Evolutionary conservation across 2,329 filamentous ascomycete species (phyloP).

Genomic region (Xylariales sp.): DNA sequence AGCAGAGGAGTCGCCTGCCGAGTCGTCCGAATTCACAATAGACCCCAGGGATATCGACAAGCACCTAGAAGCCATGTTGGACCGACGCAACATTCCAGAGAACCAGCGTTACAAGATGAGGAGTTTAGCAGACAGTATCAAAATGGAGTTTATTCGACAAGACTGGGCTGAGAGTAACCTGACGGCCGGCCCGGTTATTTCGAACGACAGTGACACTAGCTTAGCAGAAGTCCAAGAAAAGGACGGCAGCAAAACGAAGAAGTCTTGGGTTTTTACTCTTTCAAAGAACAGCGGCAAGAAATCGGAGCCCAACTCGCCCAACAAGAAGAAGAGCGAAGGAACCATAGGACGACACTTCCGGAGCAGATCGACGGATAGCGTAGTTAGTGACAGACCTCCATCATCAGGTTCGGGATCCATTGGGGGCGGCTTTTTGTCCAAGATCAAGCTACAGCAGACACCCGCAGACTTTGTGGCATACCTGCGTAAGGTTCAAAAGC

Average conservation of each 20-base stretch:
- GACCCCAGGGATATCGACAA: slow-evolving; percentile 51
- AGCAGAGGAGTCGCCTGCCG: slow-evolving; percentile 29
- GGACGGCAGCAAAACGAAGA: slow-evolving; percentile 46
- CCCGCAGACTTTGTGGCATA: slow-evolving; percentile 86
- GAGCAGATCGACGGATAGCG: slow-evolving; percentile 69
- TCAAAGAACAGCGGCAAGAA: slow-evolving; percentile 52
- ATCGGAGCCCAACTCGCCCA: slow-evolving; percentile 59
- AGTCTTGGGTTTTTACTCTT: slow-evolving; percentile 72
- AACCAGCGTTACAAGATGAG: slow-evolving; percentile 95
- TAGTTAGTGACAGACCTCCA: slow-evolving; percentile 56
- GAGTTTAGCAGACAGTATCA: slow-evolving; percentile 81
- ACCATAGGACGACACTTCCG: slow-evolving; percentile 61
- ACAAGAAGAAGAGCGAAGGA: slow-evolving; percentile 70
- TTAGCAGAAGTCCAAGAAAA: slow-evolving; percentile 31
- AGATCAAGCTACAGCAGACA: slow-evolving; percentile 68
- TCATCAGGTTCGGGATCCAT: slow-evolving; percentile 46
- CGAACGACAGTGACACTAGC: slow-evolving; percentile 35
- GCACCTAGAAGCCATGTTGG: slow-evolving; percentile 62
- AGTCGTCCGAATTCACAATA: slow-evolving; percentile 47
- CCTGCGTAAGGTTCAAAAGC: slow-evolving; percentile 74
- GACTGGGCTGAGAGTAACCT: slow-evolving; percentile 65
- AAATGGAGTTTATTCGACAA: slow-evolving; percentile 91
- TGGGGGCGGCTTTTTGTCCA: slow-evolving; percentile 56
- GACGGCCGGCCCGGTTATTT: slow-evolving; percentile 17
- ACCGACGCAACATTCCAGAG: slow-evolving; percentile 88